Evolutionary conservation across 2,329 filamentous ascomycete species (phyloP), one percentile per base, ranked within the genome.

Genomic region (Emergomyces orientalis): DNA sequence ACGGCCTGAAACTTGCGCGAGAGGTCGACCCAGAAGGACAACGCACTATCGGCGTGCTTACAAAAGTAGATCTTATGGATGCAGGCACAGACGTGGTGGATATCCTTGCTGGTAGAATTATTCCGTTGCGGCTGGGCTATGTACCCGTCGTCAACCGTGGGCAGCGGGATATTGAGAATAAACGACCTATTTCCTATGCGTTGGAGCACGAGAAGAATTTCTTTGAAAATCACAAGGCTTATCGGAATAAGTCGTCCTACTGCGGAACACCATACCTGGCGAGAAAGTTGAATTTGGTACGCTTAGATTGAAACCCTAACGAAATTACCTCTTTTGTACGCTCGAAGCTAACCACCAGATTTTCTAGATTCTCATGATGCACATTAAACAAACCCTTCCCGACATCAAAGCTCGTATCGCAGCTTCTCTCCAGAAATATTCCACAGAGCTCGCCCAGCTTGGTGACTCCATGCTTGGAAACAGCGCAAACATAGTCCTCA

Each of bases 41-140:
- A 80, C 86, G 94, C 75, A 99, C 94, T 59, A 99, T 99, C 68
- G 94, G 94, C 84, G 94, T 99, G 65, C 83, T 99, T 71, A 97
- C 93, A 70, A 99, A 99, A 83, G 92, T 99, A 65, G 94, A 99
- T 79, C 79, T 99, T 73, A 99, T 99, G 94, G 94, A 99, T 76
- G 91, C 96, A 32, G 94, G 94, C 62, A 99, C 94, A 61, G 94
- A 99, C 73, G 94, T 97, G 51, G 93, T 99, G 69, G 94, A 99
- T 78, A 99, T 99, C 80, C 83, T 99, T 72, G 95, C 94, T 67
- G 95, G 95, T 64, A 89, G 94, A 71, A 95, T 99, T 75, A 99
- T 99, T 75, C 94, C 94, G 47, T 81, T 99, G 70, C 86, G 94
- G 66, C 80, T 99, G 69, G 94, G 94, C 69, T 99, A 99, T 74